Evolutionary conservation across 208 protist genomes (phyloP), one percentile per base, ranked within the genome.

Genomic region (Borovskyia barvae): DNA sequence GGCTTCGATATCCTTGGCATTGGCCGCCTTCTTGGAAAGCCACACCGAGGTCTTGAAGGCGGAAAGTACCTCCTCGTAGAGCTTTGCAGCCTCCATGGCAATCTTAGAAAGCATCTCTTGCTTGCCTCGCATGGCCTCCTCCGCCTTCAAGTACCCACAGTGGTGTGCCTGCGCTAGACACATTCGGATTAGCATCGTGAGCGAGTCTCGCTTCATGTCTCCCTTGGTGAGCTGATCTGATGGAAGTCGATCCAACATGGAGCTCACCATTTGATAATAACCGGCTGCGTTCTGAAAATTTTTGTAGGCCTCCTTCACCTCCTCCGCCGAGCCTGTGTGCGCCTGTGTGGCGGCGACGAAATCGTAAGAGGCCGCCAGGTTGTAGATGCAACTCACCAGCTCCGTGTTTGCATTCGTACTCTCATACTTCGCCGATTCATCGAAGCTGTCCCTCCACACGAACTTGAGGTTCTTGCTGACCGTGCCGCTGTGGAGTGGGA

Each of bases 311-410:
- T 76, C 69, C 49, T 87, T 90, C 15, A 90, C 53, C 6, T 72
- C 80, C 39, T 88, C 82, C 14, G 75, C 63, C 5, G 58, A 45
- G 17, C 77, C 80, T 0, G 35, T 70, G 52, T 77, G 54, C 17
- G 71, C 74, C 48, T 79, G 73, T 19, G 67, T 65, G 37, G 36
- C 68, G 14, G 66, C 88, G 41, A 92, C 64, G 29, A 71, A 67
- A 12, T 53, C 74, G 59, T 84, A 85, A 4, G 82, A 87, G 17
- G 88, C 88, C 5, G 82, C 88, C 8, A 94, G 55, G 72, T 94
- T 94, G 72, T 90, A 92, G 32, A 92, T 64, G 65, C 80, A 83
- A 59, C 80, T 87, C 37, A 90, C 54, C 36, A 94, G 69, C 73
- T 94, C 84, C 32, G 75, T 40, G 59, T 94, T 92, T 2, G 60